These are phyloP conservation scores for Cryptococcus wingfieldii DNA, from an alignment of 1,284 basidiomycete species.

Conservation along the genomic window DNA sequence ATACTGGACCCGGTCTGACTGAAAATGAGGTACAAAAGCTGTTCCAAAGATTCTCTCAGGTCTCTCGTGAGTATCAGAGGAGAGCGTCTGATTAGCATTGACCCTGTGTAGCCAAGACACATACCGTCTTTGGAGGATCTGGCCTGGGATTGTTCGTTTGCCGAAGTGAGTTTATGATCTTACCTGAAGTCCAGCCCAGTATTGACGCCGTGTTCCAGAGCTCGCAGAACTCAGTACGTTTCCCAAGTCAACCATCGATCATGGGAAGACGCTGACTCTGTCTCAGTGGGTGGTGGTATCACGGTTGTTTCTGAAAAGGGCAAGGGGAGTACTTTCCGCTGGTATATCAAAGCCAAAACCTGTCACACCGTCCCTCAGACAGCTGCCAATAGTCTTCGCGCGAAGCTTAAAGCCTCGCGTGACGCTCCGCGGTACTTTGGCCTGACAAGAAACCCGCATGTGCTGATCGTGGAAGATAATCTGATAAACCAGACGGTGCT, in stretches of 20 bases:
- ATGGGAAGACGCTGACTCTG: neutral
- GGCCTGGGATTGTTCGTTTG: slow-evolving; percentile 42
- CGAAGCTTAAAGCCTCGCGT: slow-evolving; percentile 1
- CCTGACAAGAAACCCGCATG: slow-evolving; percentile 20
- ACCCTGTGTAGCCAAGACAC: slow-evolving; percentile 22
- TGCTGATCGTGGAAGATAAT: slow-evolving; percentile 47
- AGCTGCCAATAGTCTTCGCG: neutral
- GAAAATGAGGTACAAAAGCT: slow-evolving; percentile 30
- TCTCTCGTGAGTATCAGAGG: slow-evolving; percentile 21
- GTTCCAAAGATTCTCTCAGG: slow-evolving; percentile 41
- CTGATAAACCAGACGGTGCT: slow-evolving; percentile 48
- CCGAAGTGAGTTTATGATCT: slow-evolving; percentile 16
- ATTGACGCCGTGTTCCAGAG: slow-evolving; percentile 11
- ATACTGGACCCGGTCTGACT: slow-evolving; percentile 41
- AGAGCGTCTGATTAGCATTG: neutral
- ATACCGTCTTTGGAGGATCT: slow-evolving; percentile 40
- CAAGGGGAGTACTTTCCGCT: slow-evolving; percentile 51
- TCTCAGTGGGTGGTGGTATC: slow-evolving; percentile 39
- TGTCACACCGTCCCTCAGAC: slow-evolving; percentile 5
- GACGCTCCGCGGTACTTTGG: slow-evolving; percentile 6
- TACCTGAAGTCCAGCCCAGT: neutral
- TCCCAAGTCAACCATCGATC: neutral
- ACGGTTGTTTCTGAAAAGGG: slow-evolving; percentile 37
- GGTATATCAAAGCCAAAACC: slow-evolving; percentile 39
- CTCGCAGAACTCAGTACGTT: slow-evolving; percentile 34